A percentile compares a stretch with the other conserved stretches of the same genome.
Conservation (phyloP, 2,329 filamentous ascomycete genomes). For the Domatiomyces catenatus region DNA sequence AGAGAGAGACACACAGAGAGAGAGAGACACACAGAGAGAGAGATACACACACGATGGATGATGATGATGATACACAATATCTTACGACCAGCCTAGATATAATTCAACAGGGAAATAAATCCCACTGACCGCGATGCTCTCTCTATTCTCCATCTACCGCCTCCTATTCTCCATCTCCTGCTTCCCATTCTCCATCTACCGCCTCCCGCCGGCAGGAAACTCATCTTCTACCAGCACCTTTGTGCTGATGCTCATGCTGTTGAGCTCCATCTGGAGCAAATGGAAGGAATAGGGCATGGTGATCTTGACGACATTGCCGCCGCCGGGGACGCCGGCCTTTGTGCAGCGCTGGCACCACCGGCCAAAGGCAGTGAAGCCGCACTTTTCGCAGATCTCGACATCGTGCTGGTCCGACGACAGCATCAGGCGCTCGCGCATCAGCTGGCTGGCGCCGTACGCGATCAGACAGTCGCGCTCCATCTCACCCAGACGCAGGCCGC, state of each 20-base stretch:
- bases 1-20: no score
- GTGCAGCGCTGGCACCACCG: slow-evolving; percentile 83
- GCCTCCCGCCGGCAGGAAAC: slow-evolving; percentile 44
- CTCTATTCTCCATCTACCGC: not conserved
- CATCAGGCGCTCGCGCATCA: slow-evolving; percentile 88
- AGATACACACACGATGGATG: no score
- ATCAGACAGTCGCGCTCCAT: slow-evolving; percentile 99
- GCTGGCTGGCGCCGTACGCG: slow-evolving; percentile 84
- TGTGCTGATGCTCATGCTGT: slow-evolving; percentile 98
- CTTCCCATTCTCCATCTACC: not conserved
- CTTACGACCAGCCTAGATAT: no score
- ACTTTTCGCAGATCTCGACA: slow-evolving; percentile 86
- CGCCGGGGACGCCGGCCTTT: slow-evolving; percentile 41
- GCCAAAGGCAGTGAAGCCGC: slow-evolving; percentile 87
- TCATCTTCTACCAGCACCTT: slow-evolving; percentile 82
- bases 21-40: no score
- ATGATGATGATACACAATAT: no score
- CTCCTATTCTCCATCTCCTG: not conserved
- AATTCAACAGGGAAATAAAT: no score
- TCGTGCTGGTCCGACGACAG: slow-evolving; percentile 77
- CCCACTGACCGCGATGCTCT: no score
- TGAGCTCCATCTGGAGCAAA: slow-evolving; percentile 83
- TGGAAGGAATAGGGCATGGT: slow-evolving; percentile 96
- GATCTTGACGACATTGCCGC: slow-evolving; percentile 74
- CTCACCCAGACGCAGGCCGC: slow-evolving; percentile 83